Evolutionary conservation across 176 grass and related monocot genomes (phyloP), one percentile per base, ranked within the genome.

Genomic region (Rhynchospora pubera): DNA sequence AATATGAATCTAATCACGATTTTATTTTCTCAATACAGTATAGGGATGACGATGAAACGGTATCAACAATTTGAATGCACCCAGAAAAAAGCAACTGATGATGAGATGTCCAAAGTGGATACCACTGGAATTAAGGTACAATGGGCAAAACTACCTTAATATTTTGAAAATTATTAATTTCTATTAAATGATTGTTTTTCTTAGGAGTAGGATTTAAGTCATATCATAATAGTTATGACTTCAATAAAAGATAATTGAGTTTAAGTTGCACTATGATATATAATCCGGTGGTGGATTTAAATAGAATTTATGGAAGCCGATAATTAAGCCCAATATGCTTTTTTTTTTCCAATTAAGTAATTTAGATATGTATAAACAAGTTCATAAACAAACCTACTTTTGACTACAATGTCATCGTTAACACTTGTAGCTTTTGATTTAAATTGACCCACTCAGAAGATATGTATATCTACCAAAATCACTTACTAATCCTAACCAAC

Each of bases 1-100:
- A 65, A 34, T 65, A 65, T 16, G 10, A 15, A 13, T 13, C 63
- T 65, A 65, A 65, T 10, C 26, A 15, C 1, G 39, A 11, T 56
- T 78, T 58, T 78, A 10, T 32, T 56, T 11, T 7, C 0, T 24
- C 9, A 53, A 28, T 56, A 50, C 30, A 79, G 53, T 26, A 34
- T 79, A 44, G 77, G 61, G 55, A 79, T 61, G 28, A 79, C 56
- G 5, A 59, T 58, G 8, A 16, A 79, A 62, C 77, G 77, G 2
- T 62, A 79, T 59, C 48, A 61, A 11, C 55, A 79, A 45, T 79
- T 79, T 18, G n/a, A 5, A 55, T 10, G 57, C 21, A 61, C 28
- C 15, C 7, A 70, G 16, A 45, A 70, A 44, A 51, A 62, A 16
- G 57, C 14, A 78, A 24, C 74, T 16, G 23, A 50, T 28, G 50